These are phyloP conservation scores for Fragaria ananassa DNA, from an alignment of 306 rosid genomes.

Conservation along the genomic window DNA sequence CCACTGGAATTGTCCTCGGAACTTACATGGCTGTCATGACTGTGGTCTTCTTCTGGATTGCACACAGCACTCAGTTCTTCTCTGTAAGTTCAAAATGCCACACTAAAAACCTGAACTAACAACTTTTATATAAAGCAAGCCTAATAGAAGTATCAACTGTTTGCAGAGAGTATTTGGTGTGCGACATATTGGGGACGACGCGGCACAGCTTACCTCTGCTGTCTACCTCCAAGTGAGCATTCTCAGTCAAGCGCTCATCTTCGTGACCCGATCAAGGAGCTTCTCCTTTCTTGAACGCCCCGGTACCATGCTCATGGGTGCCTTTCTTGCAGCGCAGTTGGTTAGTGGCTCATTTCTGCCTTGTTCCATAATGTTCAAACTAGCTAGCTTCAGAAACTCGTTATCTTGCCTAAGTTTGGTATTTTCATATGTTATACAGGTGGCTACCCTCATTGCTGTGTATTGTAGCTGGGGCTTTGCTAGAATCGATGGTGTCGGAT, in stretches of 20 bases:
- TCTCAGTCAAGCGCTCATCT: slow-evolving; percentile 88
- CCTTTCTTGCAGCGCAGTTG: slow-evolving; percentile 85
- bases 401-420: neutral
- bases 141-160: neutral
- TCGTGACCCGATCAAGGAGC: slow-evolving; percentile 85
- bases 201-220: slow-evolving; percentile 63
- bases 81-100: slow-evolving; percentile 39
- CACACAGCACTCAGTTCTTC: slow-evolving; percentile 52
- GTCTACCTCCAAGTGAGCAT: slow-evolving; percentile 95
- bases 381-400: neutral
- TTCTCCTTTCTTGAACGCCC: slow-evolving; percentile 85
- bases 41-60: slow-evolving; percentile 69
- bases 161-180: slow-evolving; percentile 51
- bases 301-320: slow-evolving; percentile 51
- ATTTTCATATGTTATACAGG: slow-evolving; percentile 27
- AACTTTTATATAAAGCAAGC: neutral
- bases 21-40: slow-evolving; percentile 86
- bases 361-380: neutral
- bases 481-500: slow-evolving; percentile 69
- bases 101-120: neutral
- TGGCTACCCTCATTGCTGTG: slow-evolving; percentile 76
- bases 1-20: slow-evolving; percentile 80
- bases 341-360: slow-evolving; percentile 28
- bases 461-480: slow-evolving; percentile 79
- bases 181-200: slow-evolving; percentile 26